These are phyloP conservation scores for Amanita exitialis DNA, from an alignment of 768 basidiomycete species.

Conservation along the genomic window DNA sequence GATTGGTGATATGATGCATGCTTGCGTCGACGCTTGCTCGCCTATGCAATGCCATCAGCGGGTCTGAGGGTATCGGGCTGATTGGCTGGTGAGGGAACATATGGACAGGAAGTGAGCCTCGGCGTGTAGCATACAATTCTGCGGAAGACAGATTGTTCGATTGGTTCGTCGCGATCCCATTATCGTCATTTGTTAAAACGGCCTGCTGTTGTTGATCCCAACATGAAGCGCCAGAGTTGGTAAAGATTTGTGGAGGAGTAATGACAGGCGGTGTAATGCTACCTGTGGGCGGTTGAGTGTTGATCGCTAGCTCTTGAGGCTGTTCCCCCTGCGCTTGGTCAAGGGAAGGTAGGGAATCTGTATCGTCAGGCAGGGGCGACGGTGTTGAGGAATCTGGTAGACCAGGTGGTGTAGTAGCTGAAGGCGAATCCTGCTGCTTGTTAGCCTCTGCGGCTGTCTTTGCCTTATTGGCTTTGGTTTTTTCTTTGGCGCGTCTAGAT, in stretches of 20 bases:
- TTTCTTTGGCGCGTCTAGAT: conserved; percentile 77
- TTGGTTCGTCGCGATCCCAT: neutral
- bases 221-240: conserved; percentile 17
- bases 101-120: conserved; percentile 47
- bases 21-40: conserved; percentile 38
- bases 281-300: neutral
- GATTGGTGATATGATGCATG: conserved; percentile 37
- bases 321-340: conserved; percentile 2
- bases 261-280: conserved; percentile 13
- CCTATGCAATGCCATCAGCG: conserved; percentile 29
- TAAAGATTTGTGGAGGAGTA: conserved; percentile 30
- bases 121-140: conserved; percentile 27
- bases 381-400: neutral
- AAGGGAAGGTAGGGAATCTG: neutral
- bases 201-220: conserved; percentile 12
- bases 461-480: conserved; percentile 47
- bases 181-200: conserved; percentile 1
- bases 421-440: conserved; percentile 8
- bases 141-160: conserved; percentile 9
- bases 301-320: neutral
- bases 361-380: conserved; percentile 9
- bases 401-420: conserved; percentile 6
- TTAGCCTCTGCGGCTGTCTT: conserved; percentile 17
- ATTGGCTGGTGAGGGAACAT: conserved; percentile 21
- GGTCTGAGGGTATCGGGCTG: conserved; percentile 22